Conservation (phyloP, 495 filamentous ascomycete genomes). For the Saxispiralis lemnorum region DNA sequence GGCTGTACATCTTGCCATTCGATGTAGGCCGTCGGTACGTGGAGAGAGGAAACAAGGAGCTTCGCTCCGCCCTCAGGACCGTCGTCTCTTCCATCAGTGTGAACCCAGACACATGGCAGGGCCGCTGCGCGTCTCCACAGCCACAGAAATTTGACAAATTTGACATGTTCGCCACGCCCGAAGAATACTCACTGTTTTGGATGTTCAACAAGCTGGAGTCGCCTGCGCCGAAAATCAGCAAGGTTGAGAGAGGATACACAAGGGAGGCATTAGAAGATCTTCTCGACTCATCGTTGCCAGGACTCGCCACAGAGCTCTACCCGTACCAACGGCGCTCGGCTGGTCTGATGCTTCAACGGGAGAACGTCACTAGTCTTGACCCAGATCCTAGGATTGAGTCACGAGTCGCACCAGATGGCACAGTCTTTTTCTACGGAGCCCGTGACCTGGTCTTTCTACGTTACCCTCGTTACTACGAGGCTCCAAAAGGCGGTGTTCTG, state of each 20-base stretch:
- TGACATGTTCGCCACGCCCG: constrained; percentile 21
- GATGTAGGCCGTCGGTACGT: constrained; percentile 13
- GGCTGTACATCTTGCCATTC: constrained; percentile 13
- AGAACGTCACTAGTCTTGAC: constrained; percentile 42
- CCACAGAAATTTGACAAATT: constrained; percentile 21
- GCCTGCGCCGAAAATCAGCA: constrained; percentile 39
- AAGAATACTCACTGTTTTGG: constrained; percentile 52
- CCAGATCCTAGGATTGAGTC: constrained; percentile 57
- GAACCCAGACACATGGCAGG: constrained; percentile 7
- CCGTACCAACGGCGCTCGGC: constrained; percentile 68
- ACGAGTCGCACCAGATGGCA: constrained; percentile 39
- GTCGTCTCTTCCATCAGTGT: constrained; percentile 9
- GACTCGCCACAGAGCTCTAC: constrained; percentile 53
- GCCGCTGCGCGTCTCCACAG: neutral
- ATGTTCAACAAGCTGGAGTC: constrained; percentile 75
- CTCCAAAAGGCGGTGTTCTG: constrained; percentile 58
- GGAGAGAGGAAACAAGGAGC: constrained; percentile 5
- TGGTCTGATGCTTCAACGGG: constrained; percentile 71
- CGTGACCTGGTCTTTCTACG: constrained; percentile 40
- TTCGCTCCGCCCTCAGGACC: constrained; percentile 4
- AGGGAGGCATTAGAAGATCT: constrained; percentile 45
- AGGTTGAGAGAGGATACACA: constrained; percentile 37
- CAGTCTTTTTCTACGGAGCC: constrained; percentile 54
- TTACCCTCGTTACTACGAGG: constrained; percentile 54
- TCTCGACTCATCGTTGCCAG: constrained; percentile 34